Evolutionary conservation across 768 basidiomycete genomes (phyloP).

Genomic region (Trichaptum fuscoviolaceum): DNA sequence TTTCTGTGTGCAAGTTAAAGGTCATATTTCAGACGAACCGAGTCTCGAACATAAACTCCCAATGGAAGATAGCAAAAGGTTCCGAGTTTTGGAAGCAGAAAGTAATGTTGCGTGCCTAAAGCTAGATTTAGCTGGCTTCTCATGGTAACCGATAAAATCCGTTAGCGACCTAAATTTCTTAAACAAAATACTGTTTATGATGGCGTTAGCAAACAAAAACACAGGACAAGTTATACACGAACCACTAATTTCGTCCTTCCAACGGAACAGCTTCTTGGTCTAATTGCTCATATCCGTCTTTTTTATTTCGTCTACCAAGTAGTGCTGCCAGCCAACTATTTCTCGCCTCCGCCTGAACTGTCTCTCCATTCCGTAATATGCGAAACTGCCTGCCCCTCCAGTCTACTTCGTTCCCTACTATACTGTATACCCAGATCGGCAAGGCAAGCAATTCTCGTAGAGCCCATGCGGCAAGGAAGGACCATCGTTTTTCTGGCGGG

Average conservation of each 20-base stretch:
- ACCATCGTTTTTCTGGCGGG: slow-evolving; percentile 39
- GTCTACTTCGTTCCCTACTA: slow-evolving; percentile 73
- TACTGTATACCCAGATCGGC: slow-evolving; percentile 82
- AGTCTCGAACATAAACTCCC: neutral
- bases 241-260: neutral
- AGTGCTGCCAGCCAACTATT: neutral
- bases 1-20: too few species aligned
- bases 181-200: neutral
- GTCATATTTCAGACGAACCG: neutral
- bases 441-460: slow-evolving; percentile 77
- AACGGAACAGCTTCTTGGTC: neutral
- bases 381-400: slow-evolving; percentile 86
- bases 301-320: neutral
- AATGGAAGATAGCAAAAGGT: neutral
- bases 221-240: neutral
- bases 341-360: neutral
- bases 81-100: neutral
- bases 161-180: neutral
- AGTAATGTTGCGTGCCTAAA: neutral
- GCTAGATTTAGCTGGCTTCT: neutral
- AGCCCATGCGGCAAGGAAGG: slow-evolving; percentile 75
- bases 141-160: neutral
- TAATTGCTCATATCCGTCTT: neutral
- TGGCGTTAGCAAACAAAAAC: neutral
- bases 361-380: slow-evolving; percentile 68